A percentile compares a stretch with the other conserved stretches of the same genome.
These are phyloP conservation scores for Cyclanthera cordifolia DNA, from an alignment of 306 rosid species.

Conservation along the genomic window DNA sequence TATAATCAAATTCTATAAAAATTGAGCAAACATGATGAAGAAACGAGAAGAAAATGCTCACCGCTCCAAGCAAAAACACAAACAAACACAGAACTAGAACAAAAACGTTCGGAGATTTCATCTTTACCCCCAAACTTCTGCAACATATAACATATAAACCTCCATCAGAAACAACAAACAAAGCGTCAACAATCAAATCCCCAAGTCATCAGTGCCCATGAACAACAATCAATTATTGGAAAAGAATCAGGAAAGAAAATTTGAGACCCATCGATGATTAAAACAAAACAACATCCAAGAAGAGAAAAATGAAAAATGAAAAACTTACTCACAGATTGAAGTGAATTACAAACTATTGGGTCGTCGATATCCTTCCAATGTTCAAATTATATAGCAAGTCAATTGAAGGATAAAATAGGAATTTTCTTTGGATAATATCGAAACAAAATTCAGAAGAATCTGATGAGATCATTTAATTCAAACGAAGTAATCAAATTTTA, in stretches of 20 bases:
- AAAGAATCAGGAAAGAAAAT: background rate
- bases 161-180: background rate
- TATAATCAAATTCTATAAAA: background rate
- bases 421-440: background rate
- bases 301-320: background rate
- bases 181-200: background rate
- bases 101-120: slow-evolving; percentile 35
- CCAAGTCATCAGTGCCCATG: background rate
- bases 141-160: slow-evolving; percentile 15
- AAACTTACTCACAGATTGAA: background rate
- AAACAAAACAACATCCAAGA: background rate
- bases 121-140: slow-evolving; percentile 20
- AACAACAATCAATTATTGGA: too few relatives aligned
- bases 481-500: background rate
- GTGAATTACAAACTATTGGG: background rate
- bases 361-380: background rate
- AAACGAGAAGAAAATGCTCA: slow-evolving; percentile 8
- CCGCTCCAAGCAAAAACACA: slow-evolving; percentile 39
- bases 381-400: background rate
- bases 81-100: slow-evolving; percentile 38
- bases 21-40: background rate
- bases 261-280: background rate
- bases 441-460: background rate
- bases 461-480: background rate
- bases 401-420: background rate